Conservation (phyloP, 768 basidiomycete genomes). For the Trametes cingulata region DNA sequence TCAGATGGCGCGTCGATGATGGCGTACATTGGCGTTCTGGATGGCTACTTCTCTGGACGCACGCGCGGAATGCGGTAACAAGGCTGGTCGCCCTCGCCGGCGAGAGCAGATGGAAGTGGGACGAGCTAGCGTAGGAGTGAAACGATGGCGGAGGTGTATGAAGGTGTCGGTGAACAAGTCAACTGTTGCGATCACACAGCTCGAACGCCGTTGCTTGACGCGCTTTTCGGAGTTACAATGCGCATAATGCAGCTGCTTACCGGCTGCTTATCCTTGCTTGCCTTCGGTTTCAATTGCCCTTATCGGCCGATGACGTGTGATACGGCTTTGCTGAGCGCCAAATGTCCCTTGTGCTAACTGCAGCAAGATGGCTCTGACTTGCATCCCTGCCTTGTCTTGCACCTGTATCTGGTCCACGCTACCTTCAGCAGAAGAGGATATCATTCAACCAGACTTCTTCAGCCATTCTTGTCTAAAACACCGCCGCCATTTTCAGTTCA, state of each 20-base stretch:
- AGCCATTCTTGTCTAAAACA: too few species aligned
- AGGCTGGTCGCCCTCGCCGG: conserved; percentile 27
- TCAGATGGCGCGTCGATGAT: conserved; percentile 20
- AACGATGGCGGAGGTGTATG: conserved; percentile 13
- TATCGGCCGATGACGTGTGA: conserved; percentile 6
- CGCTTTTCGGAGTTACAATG: conserved; percentile 14
- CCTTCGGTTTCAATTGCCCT: too few species aligned
- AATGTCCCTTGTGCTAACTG: too few species aligned
- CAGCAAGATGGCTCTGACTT: not conserved
- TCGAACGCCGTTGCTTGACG: not conserved
- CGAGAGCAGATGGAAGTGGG: conserved; percentile 21
- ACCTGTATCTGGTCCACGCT: too few species aligned
- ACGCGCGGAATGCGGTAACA: conserved; percentile 15
- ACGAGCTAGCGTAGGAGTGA: conserved; percentile 11
- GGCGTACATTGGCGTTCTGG: conserved; percentile 24
- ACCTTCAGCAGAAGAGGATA: too few species aligned
- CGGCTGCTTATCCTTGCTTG: not conserved
- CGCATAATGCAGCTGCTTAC: not conserved
- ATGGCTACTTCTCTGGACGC: conserved; percentile 13
- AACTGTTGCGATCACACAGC: conserved; percentile 16
- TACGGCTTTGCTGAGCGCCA: not conserved
- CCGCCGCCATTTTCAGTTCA: too few species aligned
- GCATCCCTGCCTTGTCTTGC: too few species aligned
- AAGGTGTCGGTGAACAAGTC: conserved; percentile 17
- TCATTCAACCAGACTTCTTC: too few species aligned